A percentile compares a stretch with the other conserved stretches of the same genome.
Evolutionary conservation across 495 filamentous ascomycete genomes (phyloP).

Genomic region (Cercophora scortea): DNA sequence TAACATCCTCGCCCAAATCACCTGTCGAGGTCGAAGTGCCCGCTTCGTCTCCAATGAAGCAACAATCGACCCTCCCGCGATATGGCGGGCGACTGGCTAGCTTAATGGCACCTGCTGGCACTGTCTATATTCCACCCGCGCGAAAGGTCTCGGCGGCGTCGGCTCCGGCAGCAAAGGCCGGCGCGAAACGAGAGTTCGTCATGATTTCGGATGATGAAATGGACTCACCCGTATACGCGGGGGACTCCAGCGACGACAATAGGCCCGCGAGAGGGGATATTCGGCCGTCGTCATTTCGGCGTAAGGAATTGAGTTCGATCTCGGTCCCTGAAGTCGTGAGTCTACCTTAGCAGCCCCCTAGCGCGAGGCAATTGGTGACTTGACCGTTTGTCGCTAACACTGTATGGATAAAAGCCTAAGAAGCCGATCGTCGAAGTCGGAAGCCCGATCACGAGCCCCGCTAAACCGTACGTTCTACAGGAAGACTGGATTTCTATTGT

Average conservation of each 20-base stretch:
- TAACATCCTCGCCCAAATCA: conserved; percentile 36
- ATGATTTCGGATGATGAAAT: conserved; percentile 39
- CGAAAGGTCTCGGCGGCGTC: conserved; percentile 1
- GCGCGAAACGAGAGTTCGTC: conserved; percentile 22
- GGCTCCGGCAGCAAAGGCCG: not conserved
- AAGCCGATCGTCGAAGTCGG: conserved; percentile 1
- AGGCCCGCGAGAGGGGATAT: conserved; percentile 52
- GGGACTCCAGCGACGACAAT: conserved; percentile 37
- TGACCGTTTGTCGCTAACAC: too few relatives aligned
- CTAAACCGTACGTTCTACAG: conserved; percentile 8
- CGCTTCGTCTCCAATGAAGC: conserved; percentile 66
- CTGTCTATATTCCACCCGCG: conserved; percentile 51
- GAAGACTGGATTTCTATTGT: conserved; percentile 18
- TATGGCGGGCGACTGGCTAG: conserved; percentile 38
- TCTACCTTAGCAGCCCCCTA: too few relatives aligned
- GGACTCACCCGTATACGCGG: conserved; percentile 26
- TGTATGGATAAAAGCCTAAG: not conserved
- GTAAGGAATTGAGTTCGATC: conserved; percentile 14
- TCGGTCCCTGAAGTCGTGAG: not conserved
- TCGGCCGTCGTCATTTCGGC: conserved; percentile 56
- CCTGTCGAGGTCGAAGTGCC: conserved; percentile 61
- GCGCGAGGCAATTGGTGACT: too few relatives aligned
- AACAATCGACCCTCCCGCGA: conserved; percentile 7
- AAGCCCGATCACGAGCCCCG: conserved; percentile 16
- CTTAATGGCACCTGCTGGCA: conserved; percentile 72